A percentile compares a stretch with the other conserved stretches of the same genome.
These are phyloP conservation scores for Nelumbo lutea DNA, from an alignment of 164 flowering plant genomes.

Conservation along the genomic window DNA sequence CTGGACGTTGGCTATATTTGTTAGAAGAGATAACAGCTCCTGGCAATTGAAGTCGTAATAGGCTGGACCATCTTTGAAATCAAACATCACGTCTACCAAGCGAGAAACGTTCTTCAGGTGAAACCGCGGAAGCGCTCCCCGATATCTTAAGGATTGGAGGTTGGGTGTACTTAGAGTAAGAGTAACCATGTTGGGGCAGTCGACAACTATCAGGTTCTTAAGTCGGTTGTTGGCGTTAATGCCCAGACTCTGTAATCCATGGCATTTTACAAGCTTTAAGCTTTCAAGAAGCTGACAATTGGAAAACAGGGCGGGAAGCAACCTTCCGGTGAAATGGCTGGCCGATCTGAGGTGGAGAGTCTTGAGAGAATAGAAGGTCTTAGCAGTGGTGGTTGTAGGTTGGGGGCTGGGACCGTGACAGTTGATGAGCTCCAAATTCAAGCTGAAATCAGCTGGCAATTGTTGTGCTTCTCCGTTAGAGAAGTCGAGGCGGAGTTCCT, in stretches of 20 bases:
- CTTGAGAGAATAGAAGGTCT: conserved; percentile 3
- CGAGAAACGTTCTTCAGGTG: background rate
- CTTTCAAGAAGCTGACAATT: conserved; percentile 7
- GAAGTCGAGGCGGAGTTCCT: background rate
- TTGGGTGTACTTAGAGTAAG: background rate
- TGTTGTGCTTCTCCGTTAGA: background rate
- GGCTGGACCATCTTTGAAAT: conserved; percentile 10
- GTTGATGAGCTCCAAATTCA: background rate
- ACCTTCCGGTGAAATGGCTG: background rate
- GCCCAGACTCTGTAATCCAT: background rate
- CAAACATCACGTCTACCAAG: conserved; percentile 11
- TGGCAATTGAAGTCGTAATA: background rate
- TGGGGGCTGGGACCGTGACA: background rate
- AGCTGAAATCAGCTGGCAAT: background rate
- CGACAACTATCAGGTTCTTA: conserved; percentile 6
- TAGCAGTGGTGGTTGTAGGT: background rate
- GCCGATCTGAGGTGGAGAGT: conserved; percentile 4
- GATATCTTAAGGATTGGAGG: conserved; percentile 3
- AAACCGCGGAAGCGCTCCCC: conserved; percentile 6
- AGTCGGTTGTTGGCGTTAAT: background rate
- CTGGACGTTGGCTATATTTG: background rate
- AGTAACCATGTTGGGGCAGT: conserved; percentile 4
- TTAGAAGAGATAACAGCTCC: conserved; percentile 3
- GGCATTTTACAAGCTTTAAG: conserved; percentile 7
- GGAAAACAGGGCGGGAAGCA: conserved; percentile 2